Percentiles rank a stretch among this genome's conserved stretches.
These are phyloP conservation scores for Wilcoxina mikolae DNA, from an alignment of 495 filamentous ascomycete genomes.

Conservation along the genomic window DNA sequence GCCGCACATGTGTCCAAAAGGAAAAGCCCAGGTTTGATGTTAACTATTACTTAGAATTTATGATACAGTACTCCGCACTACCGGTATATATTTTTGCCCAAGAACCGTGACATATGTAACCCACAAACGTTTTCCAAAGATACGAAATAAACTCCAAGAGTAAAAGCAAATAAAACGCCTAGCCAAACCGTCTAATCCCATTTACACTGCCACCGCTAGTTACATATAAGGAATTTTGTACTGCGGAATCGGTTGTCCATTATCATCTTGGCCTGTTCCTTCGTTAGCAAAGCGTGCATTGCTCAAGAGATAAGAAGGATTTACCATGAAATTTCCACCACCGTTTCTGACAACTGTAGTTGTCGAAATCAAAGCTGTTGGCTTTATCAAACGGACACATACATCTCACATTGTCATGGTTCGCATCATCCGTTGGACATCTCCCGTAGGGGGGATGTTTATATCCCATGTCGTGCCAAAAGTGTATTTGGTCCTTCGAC, in stretches of 20 bases:
- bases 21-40: too few relatives aligned
- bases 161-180: neutral
- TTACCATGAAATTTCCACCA: slow-evolving; percentile 25
- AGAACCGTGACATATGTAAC: too few relatives aligned
- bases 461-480: slow-evolving; percentile 41
- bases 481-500: slow-evolving; percentile 36
- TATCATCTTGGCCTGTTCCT: slow-evolving; percentile 1
- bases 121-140: too few relatives aligned
- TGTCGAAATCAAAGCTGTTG: slow-evolving; percentile 22
- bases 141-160: neutral
- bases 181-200: neutral
- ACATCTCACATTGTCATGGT: slow-evolving; percentile 20
- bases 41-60: too few relatives aligned
- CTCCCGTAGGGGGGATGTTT: slow-evolving; percentile 34
- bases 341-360: slow-evolving; percentile 22
- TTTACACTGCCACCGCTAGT: neutral
- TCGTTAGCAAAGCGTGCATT: neutral
- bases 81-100: too few relatives aligned
- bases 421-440: slow-evolving; percentile 23
- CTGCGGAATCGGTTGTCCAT: neutral
- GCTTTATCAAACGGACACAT: slow-evolving; percentile 21
- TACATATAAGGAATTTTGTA: neutral
- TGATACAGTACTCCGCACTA: too few relatives aligned
- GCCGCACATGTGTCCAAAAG: too few relatives aligned
- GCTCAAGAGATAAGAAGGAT: neutral